These are phyloP conservation scores for Trichoderma asperelloides DNA, from an alignment of 495 filamentous ascomycete genomes.

Conservation along the genomic window DNA sequence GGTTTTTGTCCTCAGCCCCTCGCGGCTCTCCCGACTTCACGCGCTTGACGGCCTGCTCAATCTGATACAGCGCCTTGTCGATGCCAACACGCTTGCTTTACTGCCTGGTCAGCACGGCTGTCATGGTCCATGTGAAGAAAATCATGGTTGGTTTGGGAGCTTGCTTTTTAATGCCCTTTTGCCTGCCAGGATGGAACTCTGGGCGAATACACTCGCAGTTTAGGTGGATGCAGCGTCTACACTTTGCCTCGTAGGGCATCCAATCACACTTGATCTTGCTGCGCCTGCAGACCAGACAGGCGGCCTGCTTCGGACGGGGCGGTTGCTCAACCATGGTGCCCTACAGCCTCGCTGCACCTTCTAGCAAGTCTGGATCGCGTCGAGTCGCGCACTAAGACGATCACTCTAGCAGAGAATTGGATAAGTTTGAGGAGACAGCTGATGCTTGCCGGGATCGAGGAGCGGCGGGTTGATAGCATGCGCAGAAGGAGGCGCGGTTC, in stretches of 20 bases:
- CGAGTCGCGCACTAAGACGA: neutral
- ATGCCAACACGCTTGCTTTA: slow-evolving; percentile 61
- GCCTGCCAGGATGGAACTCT: slow-evolving; percentile 58
- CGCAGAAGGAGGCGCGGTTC: neutral
- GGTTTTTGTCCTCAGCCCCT: slow-evolving; percentile 43
- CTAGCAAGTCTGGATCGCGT: neutral
- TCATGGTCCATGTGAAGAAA: slow-evolving; percentile 4
- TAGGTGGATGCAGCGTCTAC: slow-evolving; percentile 53
- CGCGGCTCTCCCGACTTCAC: slow-evolving; percentile 37
- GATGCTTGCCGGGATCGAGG: neutral
- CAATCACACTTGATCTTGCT: slow-evolving; percentile 62
- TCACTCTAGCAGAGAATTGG: neutral
- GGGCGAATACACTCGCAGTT: slow-evolving; percentile 55
- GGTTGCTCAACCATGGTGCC: neutral
- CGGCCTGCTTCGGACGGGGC: slow-evolving; percentile 41
- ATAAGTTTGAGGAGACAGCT: neutral
- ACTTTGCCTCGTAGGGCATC: slow-evolving; percentile 37
- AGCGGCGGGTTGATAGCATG: slow-evolving; percentile 4
- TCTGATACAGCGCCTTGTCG: slow-evolving; percentile 64
- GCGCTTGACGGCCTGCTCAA: slow-evolving; percentile 62
- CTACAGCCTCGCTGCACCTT: neutral
- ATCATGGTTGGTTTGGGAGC: slow-evolving; percentile 15
- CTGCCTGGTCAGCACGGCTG: slow-evolving; percentile 11
- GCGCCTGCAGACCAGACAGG: slow-evolving; percentile 57
- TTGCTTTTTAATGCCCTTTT: slow-evolving; percentile 70